These are phyloP conservation scores for Penicillium decumbens DNA, from an alignment of 2,329 filamentous ascomycete genomes.

Conservation along the genomic window DNA sequence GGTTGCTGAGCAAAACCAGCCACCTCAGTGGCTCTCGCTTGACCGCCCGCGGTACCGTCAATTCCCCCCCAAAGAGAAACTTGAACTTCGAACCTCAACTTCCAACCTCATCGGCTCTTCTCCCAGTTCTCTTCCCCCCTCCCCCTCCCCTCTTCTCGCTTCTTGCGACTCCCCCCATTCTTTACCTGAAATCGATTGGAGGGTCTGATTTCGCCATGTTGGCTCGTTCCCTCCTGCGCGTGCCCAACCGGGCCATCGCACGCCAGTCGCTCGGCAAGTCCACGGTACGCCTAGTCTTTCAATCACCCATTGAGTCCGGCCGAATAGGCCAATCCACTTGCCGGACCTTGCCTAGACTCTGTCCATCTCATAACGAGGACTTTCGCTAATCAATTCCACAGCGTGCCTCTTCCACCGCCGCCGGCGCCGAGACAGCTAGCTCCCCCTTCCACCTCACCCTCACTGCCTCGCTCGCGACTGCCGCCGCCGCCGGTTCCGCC, in stretches of 20 bases:
- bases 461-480: constrained; percentile 79
- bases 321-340: constrained; percentile 28
- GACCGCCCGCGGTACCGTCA: no score
- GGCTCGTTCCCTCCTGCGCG: constrained; percentile 83
- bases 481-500: constrained; percentile 79
- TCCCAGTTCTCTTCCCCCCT: constrained; percentile 26
- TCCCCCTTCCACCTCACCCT: constrained; percentile 79
- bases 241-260: constrained; percentile 76
- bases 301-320: constrained; percentile 27
- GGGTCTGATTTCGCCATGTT: constrained; percentile 62
- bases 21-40: no score
- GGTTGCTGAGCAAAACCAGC: no score
- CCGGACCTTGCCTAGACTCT: constrained; percentile 12
- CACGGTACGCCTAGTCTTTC: constrained; percentile 61
- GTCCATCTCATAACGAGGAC: constrained; percentile 30
- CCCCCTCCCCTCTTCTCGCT: constrained; percentile 31
- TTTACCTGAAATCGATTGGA: constrained; percentile 31
- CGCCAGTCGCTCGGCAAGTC: constrained; percentile 67
- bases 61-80: constrained; percentile 36
- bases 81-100: constrained; percentile 36
- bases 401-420: constrained; percentile 67
- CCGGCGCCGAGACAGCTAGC: constrained; percentile 62
- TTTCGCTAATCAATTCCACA: constrained; percentile 41
- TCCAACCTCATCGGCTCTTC: constrained; percentile 26
- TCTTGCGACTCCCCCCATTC: constrained; percentile 28